Base-by-base conservation (phyloP, 192 early-diverging fungal genomes). In the Mortierella claussenii region DNA sequence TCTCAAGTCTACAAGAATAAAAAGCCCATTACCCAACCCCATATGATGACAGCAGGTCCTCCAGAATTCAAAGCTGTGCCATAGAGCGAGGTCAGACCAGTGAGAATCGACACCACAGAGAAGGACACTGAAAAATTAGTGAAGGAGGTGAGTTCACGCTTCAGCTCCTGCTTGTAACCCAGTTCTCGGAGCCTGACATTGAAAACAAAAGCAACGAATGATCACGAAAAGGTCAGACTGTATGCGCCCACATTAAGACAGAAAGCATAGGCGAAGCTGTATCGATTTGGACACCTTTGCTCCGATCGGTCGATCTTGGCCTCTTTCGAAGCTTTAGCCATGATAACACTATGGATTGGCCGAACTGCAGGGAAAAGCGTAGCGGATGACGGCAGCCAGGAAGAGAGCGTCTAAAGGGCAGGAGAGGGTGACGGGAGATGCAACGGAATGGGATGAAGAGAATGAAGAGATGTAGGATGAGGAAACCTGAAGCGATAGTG, bases 91-190 rank as follows among this genome's bases (percentile, higher is more conserved):
- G 83, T 85, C 56, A 85, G 31, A 44, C 82, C 82, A 58, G 61
- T 78, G 28, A 80, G 57, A 23, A 84, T 76, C 3, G 80, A 81
- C 57, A 84, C 81, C 18, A 79, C 71, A 4, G 80, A 71, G 65
- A 84, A 84, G 2, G 71, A 70, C 32, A 84, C 76, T 4, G 79
- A 80, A 32, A 76, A 76, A 31, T 81, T 79, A 12, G 79, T 79
- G 50, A 82, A 67, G 3, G 81, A 65, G 21, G 65, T 73, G 20
- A 84, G 55, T 43, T 75, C 70, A 31, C 82, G 76, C 57, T 84
- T 81, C 55, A 84, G 64, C 37, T 84, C 82, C 55, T 85, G 83
- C 44, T 82, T 81, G 53, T 85, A 85, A 15, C 83, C 83, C 30
- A 85, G 65, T 15, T 85, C 80, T 5, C 78, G 76, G 30, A 85